Evolutionary conservation across 2,329 filamentous ascomycete species (phyloP).

Genomic region (Ophiostoma tasmaniense): DNA sequence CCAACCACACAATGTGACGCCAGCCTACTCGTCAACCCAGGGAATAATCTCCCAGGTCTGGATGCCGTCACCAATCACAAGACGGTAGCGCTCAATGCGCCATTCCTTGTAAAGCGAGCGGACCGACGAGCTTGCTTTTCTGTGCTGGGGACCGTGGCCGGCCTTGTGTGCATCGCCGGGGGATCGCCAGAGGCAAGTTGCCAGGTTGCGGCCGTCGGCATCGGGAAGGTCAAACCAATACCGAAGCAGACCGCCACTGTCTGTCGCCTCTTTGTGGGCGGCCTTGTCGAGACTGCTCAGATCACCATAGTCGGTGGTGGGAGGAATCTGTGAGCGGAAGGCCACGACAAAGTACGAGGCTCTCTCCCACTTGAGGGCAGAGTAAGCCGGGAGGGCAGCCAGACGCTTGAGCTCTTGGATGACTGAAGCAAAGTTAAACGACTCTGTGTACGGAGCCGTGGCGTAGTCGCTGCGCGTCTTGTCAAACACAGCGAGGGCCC

Average conservation of each 20-base stretch:
- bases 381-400: slow-evolving; percentile 34
- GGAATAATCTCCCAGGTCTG: slow-evolving; percentile 54
- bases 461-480: slow-evolving; percentile 64
- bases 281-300: slow-evolving; percentile 67
- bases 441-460: slow-evolving; percentile 60
- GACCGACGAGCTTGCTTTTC: slow-evolving; percentile 56
- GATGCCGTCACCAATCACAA: slow-evolving; percentile 60
- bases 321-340: slow-evolving; percentile 67
- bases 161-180: slow-evolving; percentile 51
- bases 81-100: slow-evolving; percentile 59
- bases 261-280: slow-evolving; percentile 71
- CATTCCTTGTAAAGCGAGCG: slow-evolving; percentile 58
- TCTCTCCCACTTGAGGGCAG: slow-evolving; percentile 44
- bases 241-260: slow-evolving; percentile 71
- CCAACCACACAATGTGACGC: not conserved
- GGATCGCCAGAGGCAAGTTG: slow-evolving; percentile 64
- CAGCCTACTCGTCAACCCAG: slow-evolving; percentile 35
- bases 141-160: slow-evolving; percentile 51
- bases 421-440: slow-evolving; percentile 68
- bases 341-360: slow-evolving; percentile 74
- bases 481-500: slow-evolving; percentile 57
- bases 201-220: slow-evolving; percentile 63
- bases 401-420: slow-evolving; percentile 50
- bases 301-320: slow-evolving; percentile 56
- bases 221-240: slow-evolving; percentile 85